Percentiles rank a stretch among this genome's conserved stretches.
phyloP scores from a whole-genome alignment of 768 basidiomycete species.

The Mycena leptocephala region DNA sequence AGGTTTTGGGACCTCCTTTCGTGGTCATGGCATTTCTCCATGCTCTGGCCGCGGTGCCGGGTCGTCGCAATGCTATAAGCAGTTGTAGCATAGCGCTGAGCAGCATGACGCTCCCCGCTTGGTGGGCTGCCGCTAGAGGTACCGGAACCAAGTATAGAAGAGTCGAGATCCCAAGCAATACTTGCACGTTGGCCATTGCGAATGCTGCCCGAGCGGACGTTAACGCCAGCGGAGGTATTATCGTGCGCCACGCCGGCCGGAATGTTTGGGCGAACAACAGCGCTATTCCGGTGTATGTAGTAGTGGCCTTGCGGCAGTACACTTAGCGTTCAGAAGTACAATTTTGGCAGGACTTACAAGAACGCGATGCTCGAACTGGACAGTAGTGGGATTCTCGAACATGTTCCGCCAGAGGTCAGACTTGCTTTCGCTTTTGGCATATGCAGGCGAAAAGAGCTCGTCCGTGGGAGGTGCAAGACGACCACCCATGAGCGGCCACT shows the following conservation, averaged over 20 bases:
- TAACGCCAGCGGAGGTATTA: conserved; percentile 76
- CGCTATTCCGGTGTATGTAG: conserved; percentile 84
- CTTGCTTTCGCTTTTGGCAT: conserved; percentile 78
- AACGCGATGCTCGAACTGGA: conserved; percentile 96
- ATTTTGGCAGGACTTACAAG: conserved; percentile 70
- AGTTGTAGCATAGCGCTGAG: conserved; percentile 89
- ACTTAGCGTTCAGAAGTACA: neutral
- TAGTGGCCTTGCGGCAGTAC: conserved; percentile 73
- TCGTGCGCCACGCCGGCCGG: conserved; percentile 69
- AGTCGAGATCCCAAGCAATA: conserved; percentile 76
- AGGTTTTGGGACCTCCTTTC: conserved; percentile 14
- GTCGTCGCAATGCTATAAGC: conserved; percentile 79
- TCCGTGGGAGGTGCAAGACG: conserved; percentile 84
- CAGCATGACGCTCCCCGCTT: conserved; percentile 93
- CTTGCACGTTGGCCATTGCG: conserved; percentile 89
- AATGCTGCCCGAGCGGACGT: conserved; percentile 74
- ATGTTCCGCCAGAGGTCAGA: conserved; percentile 95
- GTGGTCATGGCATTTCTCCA: conserved; percentile 64
- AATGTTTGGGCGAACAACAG: conserved; percentile 75
- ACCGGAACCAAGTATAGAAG: conserved; percentile 94
- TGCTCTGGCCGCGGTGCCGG: conserved; percentile 73
- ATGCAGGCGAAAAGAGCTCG: conserved; percentile 86
- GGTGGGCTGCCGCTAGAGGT: conserved; percentile 93
- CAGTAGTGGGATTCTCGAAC: conserved; percentile 97
- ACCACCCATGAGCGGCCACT: conserved; percentile 97